Evolutionary conservation across 2,329 filamentous ascomycete genomes (phyloP), one percentile per base, ranked within the genome.

Genomic region (Aspergillus latus): DNA sequence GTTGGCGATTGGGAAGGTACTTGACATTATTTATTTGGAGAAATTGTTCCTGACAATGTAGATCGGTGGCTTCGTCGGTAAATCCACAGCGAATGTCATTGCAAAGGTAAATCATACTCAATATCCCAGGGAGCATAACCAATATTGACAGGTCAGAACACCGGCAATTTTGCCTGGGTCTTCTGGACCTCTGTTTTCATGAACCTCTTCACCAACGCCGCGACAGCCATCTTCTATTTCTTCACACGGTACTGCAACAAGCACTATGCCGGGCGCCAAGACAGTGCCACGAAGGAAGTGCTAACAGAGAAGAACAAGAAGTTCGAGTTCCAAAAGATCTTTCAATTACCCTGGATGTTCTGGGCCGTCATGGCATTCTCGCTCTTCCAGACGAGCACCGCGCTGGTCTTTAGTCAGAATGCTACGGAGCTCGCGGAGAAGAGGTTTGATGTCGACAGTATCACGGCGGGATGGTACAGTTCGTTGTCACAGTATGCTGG

Each of bases 161-260:
- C 80, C 0, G 82, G 83, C 0, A 77, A 86, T 62, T 87, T 87
- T 45, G 79, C 79, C 51, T 86, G 83, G 82, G 82, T 82, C 0
- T 86, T 81, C 63, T 86, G 84, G 84, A 80, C 80, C 8, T 77
- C 90, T 0, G 83, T 87, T 0, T 82, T 84, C 62, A 86, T 86
- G 81, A 85, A 86, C 56, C 56, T 87, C 2, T 86, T 87, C 59
- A 86, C 84, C 7, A 86, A 87, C 52, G 64, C 78, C 0, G 75
- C 78, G 1, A 85, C 83, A 0, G 51, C 77, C 0, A 68, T 74
- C 8, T 86, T 86, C 66, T 85, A 78, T 71, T 76, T 78, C 61
- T 86, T 86, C 64, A 84, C 78, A 0, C 74, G 74, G 8, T 81
- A 79, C 67, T 79, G 77, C 39, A 76, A 80, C 32, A 74, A 73